phyloP scores from a whole-genome alignment of 164 flowering plant genomes.

The Liriodendron chinense region DNA sequence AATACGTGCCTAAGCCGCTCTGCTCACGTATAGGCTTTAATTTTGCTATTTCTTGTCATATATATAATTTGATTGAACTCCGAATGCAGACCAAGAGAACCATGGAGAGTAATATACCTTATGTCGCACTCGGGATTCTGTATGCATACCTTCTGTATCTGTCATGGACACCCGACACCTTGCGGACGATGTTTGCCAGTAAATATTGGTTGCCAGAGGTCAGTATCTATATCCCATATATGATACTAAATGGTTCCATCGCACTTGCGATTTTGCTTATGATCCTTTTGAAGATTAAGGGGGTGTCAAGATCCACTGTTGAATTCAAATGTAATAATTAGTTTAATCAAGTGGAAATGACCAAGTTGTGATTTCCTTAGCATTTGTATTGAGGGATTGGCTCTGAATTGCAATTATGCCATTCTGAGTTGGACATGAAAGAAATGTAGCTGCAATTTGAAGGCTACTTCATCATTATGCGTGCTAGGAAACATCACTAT shows the following conservation, averaged over 20 bases:
- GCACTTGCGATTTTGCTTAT: background rate
- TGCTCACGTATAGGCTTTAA: background rate
- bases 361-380: background rate
- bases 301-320: background rate
- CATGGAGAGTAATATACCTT: conserved; percentile 73
- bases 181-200: conserved; percentile 71
- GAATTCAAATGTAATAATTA: background rate
- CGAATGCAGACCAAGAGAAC: conserved; percentile 71
- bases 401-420: background rate
- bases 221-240: conserved; percentile 3
- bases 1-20: background rate
- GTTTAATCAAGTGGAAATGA: background rate
- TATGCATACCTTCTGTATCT: conserved; percentile 82
- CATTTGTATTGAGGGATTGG: background rate
- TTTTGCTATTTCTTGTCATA: background rate
- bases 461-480: background rate
- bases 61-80: background rate
- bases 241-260: background rate
- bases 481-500: background rate
- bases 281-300: background rate
- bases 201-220: conserved; percentile 95
- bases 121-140: conserved; percentile 61
- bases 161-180: conserved; percentile 92
- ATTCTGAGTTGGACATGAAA: background rate
- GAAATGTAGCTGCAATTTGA: background rate